Base-by-base conservation (phyloP, 1,284 basidiomycete species). In the Puccinia polysora region DNA sequence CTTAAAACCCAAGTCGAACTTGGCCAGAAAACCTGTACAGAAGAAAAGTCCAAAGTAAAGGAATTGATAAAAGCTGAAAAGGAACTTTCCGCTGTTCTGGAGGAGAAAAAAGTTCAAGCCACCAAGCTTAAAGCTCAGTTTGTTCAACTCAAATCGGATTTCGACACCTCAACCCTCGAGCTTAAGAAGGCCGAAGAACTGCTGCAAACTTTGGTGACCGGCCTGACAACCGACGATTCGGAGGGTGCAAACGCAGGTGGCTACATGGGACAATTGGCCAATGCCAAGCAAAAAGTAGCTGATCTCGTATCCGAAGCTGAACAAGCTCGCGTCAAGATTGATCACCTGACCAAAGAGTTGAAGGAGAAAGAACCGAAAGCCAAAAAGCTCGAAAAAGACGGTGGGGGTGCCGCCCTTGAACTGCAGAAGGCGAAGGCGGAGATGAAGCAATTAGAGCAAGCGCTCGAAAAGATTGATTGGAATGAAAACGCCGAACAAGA, bases 201-300 rank as follows among this genome's bases (percentile, higher is more conserved):
- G n/a, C 84, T 98, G 0, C 95, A 97, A 80, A 93, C 91, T 0
- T 85, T 98, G 10, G 84, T 95, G 50, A 98, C 95, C 0, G 96
- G 96, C 58, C 86, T 98, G 20, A 88, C 89, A 0, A 84, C 85
- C 0, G 86, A 86, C 6, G 79, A 80, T 53, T 78, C 78, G 10
- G 82, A 82, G 47, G 85, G 86, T 3, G 79, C 80, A 32, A 76
- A 75, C 7, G 89, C 91, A 8, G 93, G 94, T 10, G 94, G 94
- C 0, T 99, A 97, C 80, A 89, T 97, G 86, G 96, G 94, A 32
- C 93, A 97, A 79, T 85, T 99, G 30, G 90, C 93, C 1, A 88
- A 90, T n/a, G 91, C 93, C 0, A 87, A 87, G 75, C 86, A 86
- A 1, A 85, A 87, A 8, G 82, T 89, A 0, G 86, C 91, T 0